Evolutionary conservation across 805 yeast species (phyloP).

Genomic region (Metschnikowia sp.): DNA sequence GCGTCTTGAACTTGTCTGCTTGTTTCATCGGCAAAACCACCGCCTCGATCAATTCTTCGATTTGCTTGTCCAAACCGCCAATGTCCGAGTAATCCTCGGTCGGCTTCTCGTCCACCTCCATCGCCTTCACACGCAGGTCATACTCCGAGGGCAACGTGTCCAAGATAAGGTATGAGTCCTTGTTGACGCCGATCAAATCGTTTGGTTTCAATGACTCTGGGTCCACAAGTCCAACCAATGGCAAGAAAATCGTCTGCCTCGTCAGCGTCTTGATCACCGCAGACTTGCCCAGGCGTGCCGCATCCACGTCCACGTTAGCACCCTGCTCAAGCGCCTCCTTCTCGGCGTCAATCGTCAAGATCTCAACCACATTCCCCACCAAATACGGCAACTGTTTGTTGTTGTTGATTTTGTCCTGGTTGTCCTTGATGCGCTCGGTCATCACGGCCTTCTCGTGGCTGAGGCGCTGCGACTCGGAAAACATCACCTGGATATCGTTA

Average conservation of each 20-base stretch:
- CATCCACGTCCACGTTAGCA: conserved; percentile 90
- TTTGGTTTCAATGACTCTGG: conserved; percentile 93
- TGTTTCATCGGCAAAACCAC: conserved; percentile 23
- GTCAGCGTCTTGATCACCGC: conserved; percentile 98
- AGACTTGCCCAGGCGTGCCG: conserved; percentile 89
- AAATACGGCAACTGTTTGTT: conserved; percentile 93
- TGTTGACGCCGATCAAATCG: conserved; percentile 95
- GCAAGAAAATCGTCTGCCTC: conserved; percentile 94
- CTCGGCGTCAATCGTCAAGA: conserved; percentile 82
- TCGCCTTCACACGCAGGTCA: conserved; percentile 95
- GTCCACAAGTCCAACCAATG: conserved; percentile 93
- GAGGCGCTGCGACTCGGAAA: conserved; percentile 85
- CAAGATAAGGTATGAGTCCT: conserved; percentile 88
- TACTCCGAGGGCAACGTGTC: conserved; percentile 97
- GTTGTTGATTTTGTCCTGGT: conserved; percentile 92
- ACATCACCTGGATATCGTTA: conserved; percentile 92
- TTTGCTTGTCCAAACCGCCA: conserved; percentile 77
- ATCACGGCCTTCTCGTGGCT: conserved; percentile 90
- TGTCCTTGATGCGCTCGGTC: conserved; percentile 91
- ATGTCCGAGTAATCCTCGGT: conserved; percentile 95
- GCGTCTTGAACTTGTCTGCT: conserved; percentile 21
- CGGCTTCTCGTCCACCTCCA: conserved; percentile 99
- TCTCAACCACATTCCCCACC: conserved; percentile 95
- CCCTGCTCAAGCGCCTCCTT: conserved; percentile 85
- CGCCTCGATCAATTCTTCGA: conserved; percentile 23